Conservation (phyloP, 2,329 filamentous ascomycete genomes). For the Gnomoniopsis smithogilvyi region DNA sequence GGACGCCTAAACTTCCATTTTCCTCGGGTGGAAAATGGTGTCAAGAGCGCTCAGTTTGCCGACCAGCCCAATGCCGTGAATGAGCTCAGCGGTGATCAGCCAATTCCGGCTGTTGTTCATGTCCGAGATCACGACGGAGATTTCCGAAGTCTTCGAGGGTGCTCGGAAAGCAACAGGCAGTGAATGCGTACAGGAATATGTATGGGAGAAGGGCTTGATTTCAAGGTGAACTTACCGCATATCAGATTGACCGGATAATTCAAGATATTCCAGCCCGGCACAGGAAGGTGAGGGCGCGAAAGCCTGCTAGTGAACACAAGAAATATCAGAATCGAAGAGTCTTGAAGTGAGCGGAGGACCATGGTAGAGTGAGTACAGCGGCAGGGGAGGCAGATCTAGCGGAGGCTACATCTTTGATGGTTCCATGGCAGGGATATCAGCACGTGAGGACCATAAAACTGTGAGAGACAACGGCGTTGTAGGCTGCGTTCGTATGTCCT, state of each 20-base stretch:
- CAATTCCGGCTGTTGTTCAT: neutral
- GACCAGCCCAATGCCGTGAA: neutral
- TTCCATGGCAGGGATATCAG: constrained; percentile 1
- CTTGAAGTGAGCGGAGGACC: neutral
- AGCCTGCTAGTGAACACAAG: constrained; percentile 41
- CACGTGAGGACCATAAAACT: neutral
- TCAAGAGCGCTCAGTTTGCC: neutral
- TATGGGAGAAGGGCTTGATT: neutral
- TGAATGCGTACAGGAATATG: neutral
- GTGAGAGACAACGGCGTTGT: constrained; percentile 2
- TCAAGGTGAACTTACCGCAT: constrained; percentile 46
- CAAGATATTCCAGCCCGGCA: constrained; percentile 51
- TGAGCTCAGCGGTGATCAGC: neutral
- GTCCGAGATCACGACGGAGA: neutral
- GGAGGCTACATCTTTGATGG: constrained; percentile 10
- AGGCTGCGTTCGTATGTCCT: neutral
- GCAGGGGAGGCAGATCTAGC: neutral
- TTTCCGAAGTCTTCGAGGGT: neutral
- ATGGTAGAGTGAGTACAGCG: neutral
- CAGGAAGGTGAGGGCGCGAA: constrained; percentile 52
- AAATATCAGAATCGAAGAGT: constrained; percentile 25
- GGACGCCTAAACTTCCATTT: constrained; percentile 7
- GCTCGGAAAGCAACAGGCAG: neutral
- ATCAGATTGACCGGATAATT: constrained; percentile 48
- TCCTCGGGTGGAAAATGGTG: neutral